Base-by-base conservation (phyloP, 2,329 filamentous ascomycete genomes). In the Xylariales sp. region DNA sequence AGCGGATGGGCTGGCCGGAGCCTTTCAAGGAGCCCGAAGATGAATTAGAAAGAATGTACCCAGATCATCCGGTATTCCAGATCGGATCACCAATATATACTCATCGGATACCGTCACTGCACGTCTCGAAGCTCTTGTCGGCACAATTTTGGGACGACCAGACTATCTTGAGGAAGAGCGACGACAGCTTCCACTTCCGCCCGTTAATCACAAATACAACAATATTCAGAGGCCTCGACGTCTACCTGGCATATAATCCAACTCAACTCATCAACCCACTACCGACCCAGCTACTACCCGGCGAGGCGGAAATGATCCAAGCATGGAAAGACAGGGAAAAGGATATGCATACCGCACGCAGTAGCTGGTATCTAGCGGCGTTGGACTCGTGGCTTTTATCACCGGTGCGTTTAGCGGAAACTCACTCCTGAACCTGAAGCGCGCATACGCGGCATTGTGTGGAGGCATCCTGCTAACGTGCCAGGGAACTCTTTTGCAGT, bases 91-190 rank as follows among this genome's bases (percentile, higher is more conserved):
- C 0, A 1, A 12, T 52, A 2, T 1, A 30, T 12, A 30, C 50
- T 1, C 23, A 12, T 14, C 57, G 45, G 4, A 2, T 65, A 1
- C 2, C 65, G 28, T 50, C 62, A 2, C 45, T 68, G 5, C 30
- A 65, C 32, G 32, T 52, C 3, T 61, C 65, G 28, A 68, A 50
- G 52, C 1, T 68, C 14, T 30, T 68, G n/a, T 68, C 65, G 12
- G 14, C 14, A 4, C 41, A 14, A 34, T 68, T 68, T 12, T 68
- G 65, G 65, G 52, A 61, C 5, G 62, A 64, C 45, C 32, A n/a
- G n/a, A 18, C 5, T 0, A 64, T 55, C n/a, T 1, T 52, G 10
- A 14, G 14, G 6, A 68, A 68, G 30, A 65, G 62, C 56, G 52
- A 14, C 0, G 18, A 61, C 34, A 12, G n/a, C 36, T 68, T 68